These are phyloP conservation scores for Sextonia rubra DNA, from an alignment of 164 flowering plant species.

Conservation along the genomic window DNA sequence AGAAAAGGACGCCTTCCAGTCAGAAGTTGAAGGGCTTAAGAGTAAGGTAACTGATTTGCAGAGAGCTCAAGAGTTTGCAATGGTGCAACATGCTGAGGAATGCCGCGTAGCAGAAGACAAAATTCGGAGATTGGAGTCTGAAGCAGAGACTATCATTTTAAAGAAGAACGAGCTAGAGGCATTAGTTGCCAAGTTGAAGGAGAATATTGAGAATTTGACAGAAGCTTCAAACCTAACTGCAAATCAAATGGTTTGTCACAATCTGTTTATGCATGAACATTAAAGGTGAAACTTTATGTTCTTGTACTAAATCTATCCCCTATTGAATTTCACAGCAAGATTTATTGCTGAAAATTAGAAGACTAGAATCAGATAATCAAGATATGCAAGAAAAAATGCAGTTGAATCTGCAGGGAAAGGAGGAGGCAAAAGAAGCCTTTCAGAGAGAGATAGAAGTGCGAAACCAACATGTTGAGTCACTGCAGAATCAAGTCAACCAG, in stretches of 20 bases:
- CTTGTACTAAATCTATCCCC: constrained; percentile 15
- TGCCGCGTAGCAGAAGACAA: constrained; percentile 58
- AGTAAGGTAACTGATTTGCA: constrained; percentile 56
- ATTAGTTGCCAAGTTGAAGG: constrained; percentile 48
- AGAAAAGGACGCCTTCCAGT: constrained; percentile 49
- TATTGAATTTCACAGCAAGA: constrained; percentile 58
- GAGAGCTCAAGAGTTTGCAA: constrained; percentile 50
- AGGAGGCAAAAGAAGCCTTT: constrained; percentile 44
- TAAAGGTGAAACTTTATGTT: constrained; percentile 2
- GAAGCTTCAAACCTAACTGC: constrained; percentile 51
- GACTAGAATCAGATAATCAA: constrained; percentile 56
- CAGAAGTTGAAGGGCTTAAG: constrained; percentile 44
- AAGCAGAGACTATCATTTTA: constrained; percentile 41
- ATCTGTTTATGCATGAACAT: background rate
- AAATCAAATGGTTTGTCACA: constrained; percentile 55
- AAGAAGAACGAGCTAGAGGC: constrained; percentile 57
- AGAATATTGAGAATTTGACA: constrained; percentile 34
- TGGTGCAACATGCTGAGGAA: constrained; percentile 77
- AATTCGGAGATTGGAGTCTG: constrained; percentile 56
- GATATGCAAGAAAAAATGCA: constrained; percentile 46
- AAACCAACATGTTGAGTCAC: constrained; percentile 37
- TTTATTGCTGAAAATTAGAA: constrained; percentile 42
- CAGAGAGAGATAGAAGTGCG: constrained; percentile 42
- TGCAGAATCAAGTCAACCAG: constrained; percentile 52
- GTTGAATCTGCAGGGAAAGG: constrained; percentile 41